Evolutionary conservation across 768 basidiomycete species (phyloP), one percentile per base, ranked within the genome.

Genomic region (Kwoniella sp.): DNA sequence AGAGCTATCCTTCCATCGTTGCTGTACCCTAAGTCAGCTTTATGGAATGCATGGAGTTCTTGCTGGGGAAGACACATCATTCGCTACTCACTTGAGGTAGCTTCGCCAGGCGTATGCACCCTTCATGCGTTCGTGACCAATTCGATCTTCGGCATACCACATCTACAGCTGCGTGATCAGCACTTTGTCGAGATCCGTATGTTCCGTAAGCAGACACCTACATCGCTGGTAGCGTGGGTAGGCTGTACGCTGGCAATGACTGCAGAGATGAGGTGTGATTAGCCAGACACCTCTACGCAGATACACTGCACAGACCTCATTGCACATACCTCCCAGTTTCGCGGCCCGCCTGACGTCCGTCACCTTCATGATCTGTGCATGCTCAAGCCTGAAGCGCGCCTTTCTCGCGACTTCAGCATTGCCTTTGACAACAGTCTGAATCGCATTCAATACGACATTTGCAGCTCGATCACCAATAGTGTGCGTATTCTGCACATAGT

Each of bases 221-320:
- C 69, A 65, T 71, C 66, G 11, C 82, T 87, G 81, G 81, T 92
- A 86, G 89, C 92, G 75, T 96, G 93, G 1, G 91, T 93, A 0
- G 93, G 93, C 73, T 97, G 93, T 2, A 95, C 91, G 70, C 92
- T 94, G 4, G 90, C 86, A 73, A 95, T 89, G 23, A 97, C 91
- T 93, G 50, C n/a, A 12, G n/a, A 55, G 31, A 23, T 23, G 31
- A 26, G 7, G 11, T 51, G 38, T 20, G 20, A 41, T 60, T 28
- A 60, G 20, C 11, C 12, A 9, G 0, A 57, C 11, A 34, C 4
- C 23, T n/a, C n/a, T n/a, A n/a, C n/a, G n/a, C n/a, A n/a, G n/a
- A n/a, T n/a, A n/a, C n/a, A 57, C 31, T 20, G 31, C 17, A 26
- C 20, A 17, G 58, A 4, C 31, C 4, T 13, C 17, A 7, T 26